A percentile compares a stretch with the other conserved stretches of the same genome.
Evolutionary conservation across 2,329 filamentous ascomycete species (phyloP).

Genomic region (Fusarium sp.): DNA sequence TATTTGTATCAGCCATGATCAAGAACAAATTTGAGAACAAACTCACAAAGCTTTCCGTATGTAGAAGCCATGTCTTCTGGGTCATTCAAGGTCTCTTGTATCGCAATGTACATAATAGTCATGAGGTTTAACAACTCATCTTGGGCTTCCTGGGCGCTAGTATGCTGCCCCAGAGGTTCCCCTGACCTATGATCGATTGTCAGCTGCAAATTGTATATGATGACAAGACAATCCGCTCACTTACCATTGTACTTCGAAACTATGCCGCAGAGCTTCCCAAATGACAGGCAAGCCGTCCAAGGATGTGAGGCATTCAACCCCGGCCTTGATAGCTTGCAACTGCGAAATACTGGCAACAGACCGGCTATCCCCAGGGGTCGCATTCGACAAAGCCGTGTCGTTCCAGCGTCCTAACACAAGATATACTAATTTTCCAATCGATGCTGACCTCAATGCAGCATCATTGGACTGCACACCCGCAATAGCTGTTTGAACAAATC

Average conservation of each 20-base stretch:
- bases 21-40: neutral
- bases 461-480: conserved; percentile 58
- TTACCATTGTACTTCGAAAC: conserved; percentile 66
- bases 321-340: conserved; percentile 68
- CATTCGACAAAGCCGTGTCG: conserved; percentile 68
- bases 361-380: conserved; percentile 54
- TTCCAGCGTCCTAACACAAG: conserved; percentile 77
- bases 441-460: conserved; percentile 61
- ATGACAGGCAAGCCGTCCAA: conserved; percentile 62
- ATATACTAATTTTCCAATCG: conserved; percentile 69
- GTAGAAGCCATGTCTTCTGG: conserved; percentile 60
- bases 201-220: conserved; percentile 37
- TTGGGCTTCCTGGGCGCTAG: conserved; percentile 62
- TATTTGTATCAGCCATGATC: conserved; percentile 36
- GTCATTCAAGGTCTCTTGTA: conserved; percentile 67
- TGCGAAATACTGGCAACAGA: conserved; percentile 67
- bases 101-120: conserved; percentile 70
- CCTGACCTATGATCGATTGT: conserved; percentile 56
- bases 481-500: conserved; percentile 69
- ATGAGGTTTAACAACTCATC: conserved; percentile 72
- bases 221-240: conserved; percentile 21
- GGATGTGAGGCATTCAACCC: conserved; percentile 62
- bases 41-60: conserved; percentile 63
- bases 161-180: conserved; percentile 54
- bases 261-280: conserved; percentile 62